Percentiles rank a stretch among this genome's conserved stretches.
These are phyloP conservation scores for Diaporthe caulivora DNA, from an alignment of 2,329 filamentous ascomycete genomes.

Conservation along the genomic window DNA sequence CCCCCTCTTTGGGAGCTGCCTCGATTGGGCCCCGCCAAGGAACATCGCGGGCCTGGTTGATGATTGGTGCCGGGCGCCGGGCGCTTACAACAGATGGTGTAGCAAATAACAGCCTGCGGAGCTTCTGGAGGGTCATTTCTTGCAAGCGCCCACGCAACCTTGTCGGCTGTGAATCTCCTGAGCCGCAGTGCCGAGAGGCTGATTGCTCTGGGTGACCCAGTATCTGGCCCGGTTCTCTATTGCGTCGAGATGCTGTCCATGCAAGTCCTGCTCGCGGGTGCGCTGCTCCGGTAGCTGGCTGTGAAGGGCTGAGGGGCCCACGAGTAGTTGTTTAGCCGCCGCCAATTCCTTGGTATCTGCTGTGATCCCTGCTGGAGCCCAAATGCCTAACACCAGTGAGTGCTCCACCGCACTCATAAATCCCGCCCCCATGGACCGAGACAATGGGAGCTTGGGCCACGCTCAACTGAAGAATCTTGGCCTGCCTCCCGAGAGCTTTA, in stretches of 20 bases:
- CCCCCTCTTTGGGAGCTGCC: conserved; percentile 22
- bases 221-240: background rate
- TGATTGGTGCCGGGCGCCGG: conserved; percentile 37
- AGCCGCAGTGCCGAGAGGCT: conserved; percentile 14
- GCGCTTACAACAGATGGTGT: conserved; percentile 36
- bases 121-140: conserved; percentile 14
- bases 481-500: conserved; percentile 33
- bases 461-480: background rate
- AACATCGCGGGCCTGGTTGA: conserved; percentile 20
- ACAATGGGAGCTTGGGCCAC: conserved; percentile 19
- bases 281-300: conserved; percentile 2
- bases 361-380: conserved; percentile 11
- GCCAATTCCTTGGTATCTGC: conserved; percentile 9
- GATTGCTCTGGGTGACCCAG: background rate
- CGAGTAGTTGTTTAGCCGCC: conserved; percentile 28
- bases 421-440: background rate
- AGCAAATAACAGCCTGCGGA: conserved; percentile 36
- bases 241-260: background rate
- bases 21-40: conserved; percentile 31
- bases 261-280: background rate
- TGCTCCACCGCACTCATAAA: conserved; percentile 4
- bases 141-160: conserved; percentile 38
- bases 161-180: conserved; percentile 25
- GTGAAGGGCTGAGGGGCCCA: background rate
- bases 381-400: background rate